These are phyloP conservation scores for Penicillium bialowiezense DNA, from an alignment of 495 filamentous ascomycete species.

Conservation along the genomic window DNA sequence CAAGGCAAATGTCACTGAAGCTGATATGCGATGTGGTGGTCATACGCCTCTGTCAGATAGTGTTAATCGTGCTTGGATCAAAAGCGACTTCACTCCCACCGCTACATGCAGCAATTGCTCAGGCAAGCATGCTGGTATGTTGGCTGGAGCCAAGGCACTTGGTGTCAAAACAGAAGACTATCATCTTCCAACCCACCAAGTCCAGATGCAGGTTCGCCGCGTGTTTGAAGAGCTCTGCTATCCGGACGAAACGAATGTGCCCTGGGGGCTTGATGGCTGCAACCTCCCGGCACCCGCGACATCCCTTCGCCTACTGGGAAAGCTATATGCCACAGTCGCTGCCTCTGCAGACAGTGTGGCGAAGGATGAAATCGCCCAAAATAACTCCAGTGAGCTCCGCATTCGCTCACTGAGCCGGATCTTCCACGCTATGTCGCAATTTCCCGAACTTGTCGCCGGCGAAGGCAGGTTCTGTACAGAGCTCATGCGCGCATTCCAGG, in stretches of 20 bases:
- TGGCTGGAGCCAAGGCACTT: slow-evolving; percentile 32
- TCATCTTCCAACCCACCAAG: slow-evolving; percentile 24
- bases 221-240: slow-evolving; percentile 28
- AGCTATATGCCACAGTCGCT: slow-evolving; percentile 30
- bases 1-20: slow-evolving; percentile 21
- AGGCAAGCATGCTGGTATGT: slow-evolving; percentile 41
- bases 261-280: slow-evolving; percentile 40
- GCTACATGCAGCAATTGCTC: slow-evolving; percentile 38
- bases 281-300: slow-evolving; percentile 35
- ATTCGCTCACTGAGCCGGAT: slow-evolving; percentile 16
- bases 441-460: slow-evolving; percentile 36
- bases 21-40: slow-evolving; percentile 35
- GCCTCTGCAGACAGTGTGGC: slow-evolving; percentile 12
- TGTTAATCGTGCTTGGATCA: slow-evolving; percentile 36
- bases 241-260: slow-evolving; percentile 6
- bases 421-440: slow-evolving; percentile 31
- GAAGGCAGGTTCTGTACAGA: slow-evolving; percentile 37
- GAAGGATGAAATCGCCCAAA: background rate
- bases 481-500: slow-evolving; percentile 30
- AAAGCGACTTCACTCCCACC: slow-evolving; percentile 31
- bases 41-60: slow-evolving; percentile 29
- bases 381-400: background rate
- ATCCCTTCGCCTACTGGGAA: slow-evolving; percentile 22
- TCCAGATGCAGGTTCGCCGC: slow-evolving; percentile 29
- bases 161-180: slow-evolving; percentile 25